Evolutionary conservation across 805 yeast genomes (phyloP), one percentile per base, ranked within the genome.

Genomic region (Candida coquimbonensis): DNA sequence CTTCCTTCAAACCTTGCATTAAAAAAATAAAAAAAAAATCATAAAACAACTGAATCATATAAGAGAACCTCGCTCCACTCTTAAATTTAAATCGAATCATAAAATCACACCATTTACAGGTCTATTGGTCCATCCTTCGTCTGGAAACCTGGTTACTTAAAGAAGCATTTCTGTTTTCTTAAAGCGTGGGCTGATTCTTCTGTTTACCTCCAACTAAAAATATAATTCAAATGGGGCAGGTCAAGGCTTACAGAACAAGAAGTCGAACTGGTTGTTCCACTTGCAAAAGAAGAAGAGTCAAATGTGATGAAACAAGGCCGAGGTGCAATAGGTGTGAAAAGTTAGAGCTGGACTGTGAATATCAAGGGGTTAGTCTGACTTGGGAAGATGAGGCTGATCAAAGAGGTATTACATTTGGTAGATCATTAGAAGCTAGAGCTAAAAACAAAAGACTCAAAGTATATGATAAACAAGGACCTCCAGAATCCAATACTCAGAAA

Each of bases 221-320:
- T 9, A n/a, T 5, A 5, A 33, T 1, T 16, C 8, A 24, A 24
- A 67, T 57, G 59, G 60, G 58, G 2, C 40, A 37, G 19, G 35
- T 48, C 36, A 61, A 53, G 63, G 62, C 52, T 13, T 53, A 50
- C 40, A 44, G 48, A 9, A 14, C 54, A 51, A 61, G 62, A 58
- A 70, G 62, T 49, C 63, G 59, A 60, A 70, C 63, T 9, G 80
- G 80, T 7, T 75, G 80, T 49, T 63, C 69, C 19, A 72, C 73
- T 31, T 75, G 80, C 59, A 74, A 74, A 54, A 62, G 63, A 43
- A 61, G 81, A 41, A 61, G 77, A 40, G 78, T 75, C 49, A 75
- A 75, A 55, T 75, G 80, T 49, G 66, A 63, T 42, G 64, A 69
- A 50, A 36, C 52, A 1, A 66, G 59, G 17, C 72, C 72, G 2